Conservation (phyloP, 1,139 yeast species). For the Sugiyamaella xylanicola region DNA sequence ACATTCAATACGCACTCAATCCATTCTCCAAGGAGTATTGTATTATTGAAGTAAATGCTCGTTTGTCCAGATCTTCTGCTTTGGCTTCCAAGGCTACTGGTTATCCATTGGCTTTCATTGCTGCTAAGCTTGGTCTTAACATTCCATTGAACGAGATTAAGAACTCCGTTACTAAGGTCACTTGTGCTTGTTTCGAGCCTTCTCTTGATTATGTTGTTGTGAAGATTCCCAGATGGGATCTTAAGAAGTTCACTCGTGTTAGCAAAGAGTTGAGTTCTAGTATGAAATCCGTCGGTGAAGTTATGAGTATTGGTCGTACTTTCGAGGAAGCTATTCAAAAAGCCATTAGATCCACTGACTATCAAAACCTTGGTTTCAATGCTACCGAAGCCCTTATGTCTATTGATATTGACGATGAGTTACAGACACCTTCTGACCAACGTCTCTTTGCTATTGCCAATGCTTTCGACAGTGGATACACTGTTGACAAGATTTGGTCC, state of each 20-base stretch:
- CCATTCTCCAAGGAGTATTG: slow-evolving; percentile 95
- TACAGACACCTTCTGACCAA: slow-evolving; percentile 95
- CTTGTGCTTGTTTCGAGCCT: slow-evolving; percentile 97
- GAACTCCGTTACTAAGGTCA: slow-evolving; percentile 91
- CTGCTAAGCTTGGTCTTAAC: slow-evolving; percentile 94
- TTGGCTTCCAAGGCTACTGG: slow-evolving; percentile 99
- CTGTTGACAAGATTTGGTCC: slow-evolving; percentile 90
- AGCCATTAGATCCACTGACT: slow-evolving; percentile 95
- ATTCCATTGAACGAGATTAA: slow-evolving; percentile 89
- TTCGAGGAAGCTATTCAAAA: slow-evolving; percentile 98
- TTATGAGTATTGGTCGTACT: slow-evolving; percentile 96
- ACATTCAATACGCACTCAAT: slow-evolving; percentile 94
- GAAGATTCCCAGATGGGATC: slow-evolving; percentile 99
- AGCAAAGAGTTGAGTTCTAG: slow-evolving; percentile 86
- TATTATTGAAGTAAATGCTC: slow-evolving; percentile 96
- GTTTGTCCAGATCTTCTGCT: slow-evolving; percentile 97
- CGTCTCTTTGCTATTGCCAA: slow-evolving; percentile 96
- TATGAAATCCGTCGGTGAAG: slow-evolving; percentile 99
- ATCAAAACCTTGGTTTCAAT: slow-evolving; percentile 91
- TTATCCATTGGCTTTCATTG: slow-evolving; percentile 96
- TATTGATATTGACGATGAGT: slow-evolving; percentile 84
- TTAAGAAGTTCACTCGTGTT: slow-evolving; percentile 93
- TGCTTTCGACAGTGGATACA: slow-evolving; percentile 80
- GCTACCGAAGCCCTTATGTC: slow-evolving; percentile 85
- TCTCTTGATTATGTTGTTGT: slow-evolving; percentile 96